A percentile compares a stretch with the other conserved stretches of the same genome.
These are phyloP conservation scores for Gossypium thurberi DNA, from an alignment of 345 rosid genomes.

Conservation along the genomic window DNA sequence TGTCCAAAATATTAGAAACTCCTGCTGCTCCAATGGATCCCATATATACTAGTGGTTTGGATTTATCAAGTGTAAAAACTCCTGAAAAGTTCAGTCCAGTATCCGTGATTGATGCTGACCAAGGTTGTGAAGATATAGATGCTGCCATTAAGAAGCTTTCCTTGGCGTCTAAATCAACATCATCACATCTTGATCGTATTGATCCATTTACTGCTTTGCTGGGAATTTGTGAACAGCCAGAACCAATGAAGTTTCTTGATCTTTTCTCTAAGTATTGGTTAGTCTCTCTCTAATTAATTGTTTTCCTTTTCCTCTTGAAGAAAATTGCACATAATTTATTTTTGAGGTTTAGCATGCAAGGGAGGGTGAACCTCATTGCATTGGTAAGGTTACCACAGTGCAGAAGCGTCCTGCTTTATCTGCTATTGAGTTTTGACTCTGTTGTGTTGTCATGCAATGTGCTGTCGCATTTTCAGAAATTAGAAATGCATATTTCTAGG, in stretches of 20 bases:
- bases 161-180: conserved; percentile 42
- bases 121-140: conserved; percentile 39
- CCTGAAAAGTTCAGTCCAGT: conserved; percentile 29
- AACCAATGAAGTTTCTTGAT: conserved; percentile 55
- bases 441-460: background rate
- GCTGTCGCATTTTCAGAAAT: background rate
- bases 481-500: background rate
- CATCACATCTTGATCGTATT: conserved; percentile 33
- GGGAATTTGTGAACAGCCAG: conserved; percentile 57
- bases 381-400: background rate
- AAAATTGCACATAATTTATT: background rate
- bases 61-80: conserved; percentile 30
- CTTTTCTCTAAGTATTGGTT: conserved; percentile 76
- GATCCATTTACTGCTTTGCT: conserved; percentile 59
- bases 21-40: conserved; percentile 32
- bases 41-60: conserved; percentile 19
- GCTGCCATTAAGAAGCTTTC: conserved; percentile 60
- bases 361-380: background rate
- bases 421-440: background rate
- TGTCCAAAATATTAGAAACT: conserved; percentile 72
- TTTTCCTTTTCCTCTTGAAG: background rate
- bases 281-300: conserved; percentile 12
- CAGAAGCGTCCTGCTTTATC: background rate
- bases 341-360: background rate
- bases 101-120: conserved; percentile 10